Conservation (phyloP, 441 rosid genomes). For the Sinapis alba region DNA sequence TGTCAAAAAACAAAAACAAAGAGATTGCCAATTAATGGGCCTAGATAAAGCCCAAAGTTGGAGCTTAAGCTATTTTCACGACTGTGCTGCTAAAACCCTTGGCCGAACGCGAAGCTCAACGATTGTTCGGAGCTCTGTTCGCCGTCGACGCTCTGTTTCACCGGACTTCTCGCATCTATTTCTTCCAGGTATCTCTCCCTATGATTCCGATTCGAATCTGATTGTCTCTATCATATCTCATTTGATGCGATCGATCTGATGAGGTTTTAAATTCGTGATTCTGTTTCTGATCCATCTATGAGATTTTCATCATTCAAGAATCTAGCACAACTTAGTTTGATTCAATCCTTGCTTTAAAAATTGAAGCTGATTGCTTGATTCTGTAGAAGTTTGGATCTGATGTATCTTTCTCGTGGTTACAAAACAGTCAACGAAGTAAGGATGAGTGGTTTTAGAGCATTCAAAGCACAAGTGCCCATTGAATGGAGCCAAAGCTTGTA, state of each 20-base stretch:
- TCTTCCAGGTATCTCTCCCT: constrained; percentile 15
- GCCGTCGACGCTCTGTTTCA: constrained; percentile 26
- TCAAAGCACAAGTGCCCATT: constrained; percentile 75
- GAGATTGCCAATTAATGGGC: constrained; percentile 10
- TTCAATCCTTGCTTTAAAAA: background rate
- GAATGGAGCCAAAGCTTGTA: constrained; percentile 82
- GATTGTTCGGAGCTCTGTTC: constrained; percentile 13
- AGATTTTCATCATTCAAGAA: background rate
- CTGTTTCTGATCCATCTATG: background rate
- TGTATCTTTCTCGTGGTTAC: background rate
- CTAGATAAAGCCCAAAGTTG: background rate
- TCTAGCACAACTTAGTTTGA: background rate
- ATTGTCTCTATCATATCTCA: background rate
- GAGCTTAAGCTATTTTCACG: background rate
- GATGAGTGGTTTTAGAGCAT: constrained; percentile 52
- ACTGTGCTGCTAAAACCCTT: constrained; percentile 26
- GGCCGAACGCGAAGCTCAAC: background rate
- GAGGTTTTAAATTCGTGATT: background rate
- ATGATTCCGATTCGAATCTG: background rate
- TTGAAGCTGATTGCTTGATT: constrained; percentile 3
- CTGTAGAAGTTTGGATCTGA: background rate
- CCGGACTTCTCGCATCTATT: constrained; percentile 1
- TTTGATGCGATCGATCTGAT: constrained; percentile 15
- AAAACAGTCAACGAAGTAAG: background rate
- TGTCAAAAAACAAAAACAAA: no score